Percentiles rank a stretch among this genome's conserved stretches.
phyloP scores from a whole-genome alignment of 768 basidiomycete genomes.

The Amanita rimosa region DNA sequence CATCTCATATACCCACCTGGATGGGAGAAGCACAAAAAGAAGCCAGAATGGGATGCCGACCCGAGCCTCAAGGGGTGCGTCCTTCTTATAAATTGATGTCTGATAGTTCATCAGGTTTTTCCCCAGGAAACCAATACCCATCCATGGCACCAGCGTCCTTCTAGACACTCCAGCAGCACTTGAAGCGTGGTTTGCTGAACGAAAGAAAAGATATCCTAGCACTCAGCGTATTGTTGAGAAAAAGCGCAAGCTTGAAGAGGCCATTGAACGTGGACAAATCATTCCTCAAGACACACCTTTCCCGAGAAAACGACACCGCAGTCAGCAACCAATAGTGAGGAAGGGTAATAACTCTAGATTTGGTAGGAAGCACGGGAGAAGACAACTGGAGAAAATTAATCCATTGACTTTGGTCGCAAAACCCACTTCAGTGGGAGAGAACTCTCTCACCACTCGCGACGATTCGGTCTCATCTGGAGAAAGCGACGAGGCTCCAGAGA shows the following conservation, averaged over 20 bases:
- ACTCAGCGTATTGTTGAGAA: conserved; percentile 63
- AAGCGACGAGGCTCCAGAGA: conserved; percentile 43
- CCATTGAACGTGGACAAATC: conserved; percentile 70
- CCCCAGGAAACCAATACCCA: conserved; percentile 55
- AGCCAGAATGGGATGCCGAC: conserved; percentile 70
- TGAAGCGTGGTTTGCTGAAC: conserved; percentile 79
- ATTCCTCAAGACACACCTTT: conserved; percentile 32
- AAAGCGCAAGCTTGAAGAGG: conserved; percentile 68
- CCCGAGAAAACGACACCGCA: conserved; percentile 30
- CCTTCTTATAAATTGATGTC: neutral
- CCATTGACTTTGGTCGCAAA: neutral
- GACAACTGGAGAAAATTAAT: neutral
- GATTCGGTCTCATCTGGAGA: conserved; percentile 19
- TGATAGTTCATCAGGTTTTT: neutral
- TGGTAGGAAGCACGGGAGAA: neutral
- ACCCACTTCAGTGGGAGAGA: neutral
- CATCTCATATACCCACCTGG: conserved; percentile 74
- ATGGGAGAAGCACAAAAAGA: conserved; percentile 43
- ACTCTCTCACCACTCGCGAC: neutral
- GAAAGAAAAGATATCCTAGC: conserved; percentile 81
- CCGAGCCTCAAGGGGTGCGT: conserved; percentile 68
- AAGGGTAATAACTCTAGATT: neutral
- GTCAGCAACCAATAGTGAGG: conserved; percentile 10
- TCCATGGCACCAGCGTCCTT: conserved; percentile 68
- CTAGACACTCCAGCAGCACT: conserved; percentile 78